Conservation (phyloP, 129 eudicot species). For the Flaveria ramosissima region DNA sequence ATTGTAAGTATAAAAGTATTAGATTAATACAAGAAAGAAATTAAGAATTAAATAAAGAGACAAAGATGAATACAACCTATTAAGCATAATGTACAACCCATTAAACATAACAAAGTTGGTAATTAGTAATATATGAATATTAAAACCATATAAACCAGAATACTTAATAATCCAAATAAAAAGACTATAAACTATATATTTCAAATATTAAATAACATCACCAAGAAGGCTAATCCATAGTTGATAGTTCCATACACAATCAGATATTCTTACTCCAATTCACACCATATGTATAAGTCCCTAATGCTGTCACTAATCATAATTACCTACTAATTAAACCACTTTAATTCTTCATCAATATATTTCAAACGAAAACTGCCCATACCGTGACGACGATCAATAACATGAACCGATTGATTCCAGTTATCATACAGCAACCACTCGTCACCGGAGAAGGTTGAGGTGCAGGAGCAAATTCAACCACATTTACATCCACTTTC, state of each 20-base stretch:
- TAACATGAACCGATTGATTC: conserved; percentile 2
- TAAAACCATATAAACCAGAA: not conserved
- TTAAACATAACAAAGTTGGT: too few species aligned
- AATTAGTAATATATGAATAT: too few species aligned
- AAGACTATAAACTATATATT: not conserved
- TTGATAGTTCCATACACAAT: not conserved
- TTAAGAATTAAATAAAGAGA: too few species aligned
- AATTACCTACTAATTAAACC: not conserved
- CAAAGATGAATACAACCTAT: too few species aligned
- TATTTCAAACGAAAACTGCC: conserved; percentile 17
- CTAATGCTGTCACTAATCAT: not conserved
- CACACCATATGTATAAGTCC: not conserved
- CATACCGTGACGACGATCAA: conserved; percentile 12
- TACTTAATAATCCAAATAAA: not conserved
- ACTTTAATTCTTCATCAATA: conserved; percentile 11
- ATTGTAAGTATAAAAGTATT: too few species aligned
- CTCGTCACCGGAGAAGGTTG: conserved; percentile 32
- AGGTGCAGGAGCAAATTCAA: conserved; percentile 30
- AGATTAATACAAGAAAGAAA: too few species aligned
- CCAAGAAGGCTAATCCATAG: not conserved
- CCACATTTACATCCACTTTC: conserved; percentile 49
- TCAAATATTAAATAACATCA: not conserved
- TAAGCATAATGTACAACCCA: too few species aligned
- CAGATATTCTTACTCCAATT: not conserved
- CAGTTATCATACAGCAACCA: conserved; percentile 2